Conservation (phyloP, 139 green algal species). For the Pseudopediastrum boryanum region DNA sequence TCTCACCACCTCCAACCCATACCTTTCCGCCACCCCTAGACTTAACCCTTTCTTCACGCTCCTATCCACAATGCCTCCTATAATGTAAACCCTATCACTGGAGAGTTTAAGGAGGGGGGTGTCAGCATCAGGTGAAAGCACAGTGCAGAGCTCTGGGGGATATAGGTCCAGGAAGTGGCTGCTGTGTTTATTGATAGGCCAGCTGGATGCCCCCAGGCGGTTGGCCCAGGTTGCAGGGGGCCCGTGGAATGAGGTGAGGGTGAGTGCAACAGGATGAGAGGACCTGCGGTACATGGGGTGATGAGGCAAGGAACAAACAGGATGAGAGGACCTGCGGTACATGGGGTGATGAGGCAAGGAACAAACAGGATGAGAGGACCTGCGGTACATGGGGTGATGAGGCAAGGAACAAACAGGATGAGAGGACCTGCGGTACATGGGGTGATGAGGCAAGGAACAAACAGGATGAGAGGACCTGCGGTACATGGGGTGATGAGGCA, state of each 20-base stretch:
- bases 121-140: constrained; percentile 43
- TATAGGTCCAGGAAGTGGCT: neutral
- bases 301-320: constrained; percentile 3
- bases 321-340: neutral
- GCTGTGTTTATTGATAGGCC: constrained; percentile 11
- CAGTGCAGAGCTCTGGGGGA: neutral
- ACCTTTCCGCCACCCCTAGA: neutral
- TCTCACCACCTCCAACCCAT: constrained; percentile 9
- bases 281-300: neutral
- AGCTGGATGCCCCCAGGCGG: constrained; percentile 23
- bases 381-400: neutral
- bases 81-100: constrained; percentile 22
- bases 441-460: neutral
- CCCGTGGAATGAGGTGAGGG: constrained; percentile 30
- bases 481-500: no score
- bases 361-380: neutral
- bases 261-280: neutral
- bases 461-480: no score
- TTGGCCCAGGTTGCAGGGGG: constrained; percentile 25
- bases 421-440: neutral
- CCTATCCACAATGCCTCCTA: constrained; percentile 46
- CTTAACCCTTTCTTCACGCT: constrained; percentile 29
- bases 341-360: neutral
- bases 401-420: neutral
- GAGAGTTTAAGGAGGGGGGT: constrained; percentile 33